Evolutionary conservation across 1,284 basidiomycete species (phyloP).

Genomic region (Anthracocystis walkeri): DNA sequence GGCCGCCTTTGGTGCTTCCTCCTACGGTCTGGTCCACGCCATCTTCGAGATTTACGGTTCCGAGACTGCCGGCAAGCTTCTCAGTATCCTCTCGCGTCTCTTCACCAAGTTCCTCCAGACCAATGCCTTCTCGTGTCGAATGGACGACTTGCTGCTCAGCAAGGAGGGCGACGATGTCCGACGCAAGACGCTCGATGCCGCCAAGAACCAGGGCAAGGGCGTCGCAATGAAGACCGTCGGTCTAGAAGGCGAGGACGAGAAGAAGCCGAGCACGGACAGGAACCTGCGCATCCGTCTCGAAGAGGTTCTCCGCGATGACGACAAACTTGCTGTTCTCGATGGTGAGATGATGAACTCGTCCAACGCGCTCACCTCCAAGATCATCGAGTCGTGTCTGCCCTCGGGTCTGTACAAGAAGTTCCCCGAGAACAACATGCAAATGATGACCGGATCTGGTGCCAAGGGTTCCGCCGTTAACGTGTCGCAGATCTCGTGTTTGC

Average conservation of each 20-base stretch:
- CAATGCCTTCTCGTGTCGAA: slow-evolving; percentile 96
- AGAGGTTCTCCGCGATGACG: slow-evolving; percentile 95
- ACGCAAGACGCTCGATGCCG: slow-evolving; percentile 78
- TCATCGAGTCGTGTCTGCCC: slow-evolving; percentile 81
- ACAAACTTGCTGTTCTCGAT: slow-evolving; percentile 97
- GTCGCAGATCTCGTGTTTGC: slow-evolving; percentile 94
- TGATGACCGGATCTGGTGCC: slow-evolving; percentile 97
- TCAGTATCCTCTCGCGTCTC: slow-evolving; percentile 90
- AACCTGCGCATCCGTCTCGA: slow-evolving; percentile 76
- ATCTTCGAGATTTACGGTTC: slow-evolving; percentile 99
- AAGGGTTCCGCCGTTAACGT: slow-evolving; percentile 98
- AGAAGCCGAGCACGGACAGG: slow-evolving; percentile 71
- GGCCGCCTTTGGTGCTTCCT: slow-evolving; percentile 94
- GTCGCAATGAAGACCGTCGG: slow-evolving; percentile 80
- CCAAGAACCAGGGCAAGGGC: slow-evolving; percentile 81
- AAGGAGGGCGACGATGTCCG: slow-evolving; percentile 82
- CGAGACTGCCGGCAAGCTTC: slow-evolving; percentile 86
- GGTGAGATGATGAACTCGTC: slow-evolving; percentile 76
- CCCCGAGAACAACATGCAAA: slow-evolving; percentile 99
- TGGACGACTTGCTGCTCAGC: slow-evolving; percentile 96
- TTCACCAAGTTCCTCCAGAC: slow-evolving; percentile 98
- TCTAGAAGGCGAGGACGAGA: slow-evolving; percentile 68
- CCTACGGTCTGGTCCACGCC: slow-evolving; percentile 96
- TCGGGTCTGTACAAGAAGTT: slow-evolving; percentile 79
- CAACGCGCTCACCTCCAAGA: slow-evolving; percentile 84